These are phyloP conservation scores for Termitomyces sp. DNA, from an alignment of 768 basidiomycete species.

Conservation along the genomic window DNA sequence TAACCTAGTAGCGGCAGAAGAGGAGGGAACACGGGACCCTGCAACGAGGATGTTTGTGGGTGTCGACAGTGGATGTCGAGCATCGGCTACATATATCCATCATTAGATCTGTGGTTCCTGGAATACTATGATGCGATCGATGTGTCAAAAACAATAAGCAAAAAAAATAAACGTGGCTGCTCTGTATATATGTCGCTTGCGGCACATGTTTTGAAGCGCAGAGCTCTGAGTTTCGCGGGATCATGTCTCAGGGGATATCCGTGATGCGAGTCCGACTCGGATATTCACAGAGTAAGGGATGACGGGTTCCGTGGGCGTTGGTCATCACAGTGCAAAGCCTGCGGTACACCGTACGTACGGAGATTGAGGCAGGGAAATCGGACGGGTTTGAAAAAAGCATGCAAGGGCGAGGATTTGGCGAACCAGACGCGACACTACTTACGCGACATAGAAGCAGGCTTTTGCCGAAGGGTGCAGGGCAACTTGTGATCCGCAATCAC, in stretches of 20 bases:
- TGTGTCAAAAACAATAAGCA: neutral
- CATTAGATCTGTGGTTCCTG: constrained; percentile 1
- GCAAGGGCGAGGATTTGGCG: neutral
- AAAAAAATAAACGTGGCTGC: neutral
- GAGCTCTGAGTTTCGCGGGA: neutral
- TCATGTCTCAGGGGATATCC: neutral
- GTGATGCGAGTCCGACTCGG: neutral
- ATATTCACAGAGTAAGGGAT: neutral
- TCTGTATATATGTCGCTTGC: neutral
- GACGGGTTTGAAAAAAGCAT: too few relatives aligned
- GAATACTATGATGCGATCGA: neutral
- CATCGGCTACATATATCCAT: neutral
- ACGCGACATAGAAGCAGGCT: neutral
- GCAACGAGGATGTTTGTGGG: neutral
- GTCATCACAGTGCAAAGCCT: too few relatives aligned
- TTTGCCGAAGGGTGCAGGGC: neutral
- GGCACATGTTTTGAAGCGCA: neutral
- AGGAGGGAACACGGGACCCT: neutral
- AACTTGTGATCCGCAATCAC: neutral
- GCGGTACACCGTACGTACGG: neutral
- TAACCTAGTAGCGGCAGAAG: neutral
- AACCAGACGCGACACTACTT: too few relatives aligned
- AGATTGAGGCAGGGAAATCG: neutral
- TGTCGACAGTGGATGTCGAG: neutral
- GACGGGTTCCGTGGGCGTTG: neutral